phyloP scores from a whole-genome alignment of 352 stramenopile genomes.

The Pseudoperonospora humuli region DNA sequence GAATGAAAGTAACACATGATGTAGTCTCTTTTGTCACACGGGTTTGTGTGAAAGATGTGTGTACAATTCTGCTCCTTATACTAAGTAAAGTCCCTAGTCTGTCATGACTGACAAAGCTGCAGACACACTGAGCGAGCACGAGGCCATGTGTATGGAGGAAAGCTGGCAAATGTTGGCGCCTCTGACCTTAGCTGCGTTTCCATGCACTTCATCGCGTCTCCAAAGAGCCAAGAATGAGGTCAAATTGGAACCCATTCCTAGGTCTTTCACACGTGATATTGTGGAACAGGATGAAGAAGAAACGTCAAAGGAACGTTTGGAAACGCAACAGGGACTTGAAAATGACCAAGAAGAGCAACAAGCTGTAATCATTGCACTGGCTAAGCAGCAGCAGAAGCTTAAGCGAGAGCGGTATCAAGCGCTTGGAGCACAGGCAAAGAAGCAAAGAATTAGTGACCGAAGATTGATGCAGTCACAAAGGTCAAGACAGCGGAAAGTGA shows the following conservation, averaged over 20 bases:
- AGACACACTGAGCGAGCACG: conserved; percentile 5
- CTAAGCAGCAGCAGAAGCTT: conserved; percentile 4
- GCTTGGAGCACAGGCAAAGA: conserved; percentile 2
- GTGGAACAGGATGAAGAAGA: conserved; percentile 3
- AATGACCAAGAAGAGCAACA: not conserved
- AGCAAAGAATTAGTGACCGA: not conserved
- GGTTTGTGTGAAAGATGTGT: too few species aligned
- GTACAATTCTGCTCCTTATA: too few species aligned
- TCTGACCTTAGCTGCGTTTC: conserved; percentile 7
- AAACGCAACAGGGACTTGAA: not conserved
- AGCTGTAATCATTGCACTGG: not conserved
- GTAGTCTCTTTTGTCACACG: too few species aligned
- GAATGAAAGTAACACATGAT: too few species aligned
- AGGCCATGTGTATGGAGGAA: conserved; percentile 20
- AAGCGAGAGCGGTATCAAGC: conserved; percentile 3
- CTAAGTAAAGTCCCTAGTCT: too few species aligned
- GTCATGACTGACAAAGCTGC: not conserved
- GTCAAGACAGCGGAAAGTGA: not conserved
- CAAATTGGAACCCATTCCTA: conserved; percentile 25
- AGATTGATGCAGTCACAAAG: not conserved
- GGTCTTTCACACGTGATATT: conserved; percentile 16
- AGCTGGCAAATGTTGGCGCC: conserved; percentile 11
- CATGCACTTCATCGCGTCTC: not conserved
- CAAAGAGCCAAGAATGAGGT: conserved; percentile 1
- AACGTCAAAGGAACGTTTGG: not conserved